phyloP scores from a whole-genome alignment of 1,284 basidiomycete genomes.

The Amylostereum areolatum region DNA sequence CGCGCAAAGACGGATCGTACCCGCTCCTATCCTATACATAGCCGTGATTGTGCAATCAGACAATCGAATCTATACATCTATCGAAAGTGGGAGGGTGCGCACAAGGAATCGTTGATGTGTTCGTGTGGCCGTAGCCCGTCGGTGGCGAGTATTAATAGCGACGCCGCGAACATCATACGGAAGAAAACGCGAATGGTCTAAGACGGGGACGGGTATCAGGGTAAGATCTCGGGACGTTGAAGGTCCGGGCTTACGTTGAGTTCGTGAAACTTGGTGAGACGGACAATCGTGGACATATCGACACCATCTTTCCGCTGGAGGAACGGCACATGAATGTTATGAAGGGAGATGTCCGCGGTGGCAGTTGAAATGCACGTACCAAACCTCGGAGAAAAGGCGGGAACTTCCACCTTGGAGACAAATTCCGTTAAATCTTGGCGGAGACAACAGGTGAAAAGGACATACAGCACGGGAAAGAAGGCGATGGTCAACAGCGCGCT shows the following conservation, averaged over 20 bases:
- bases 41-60: no score
- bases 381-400: slow-evolving; percentile 55
- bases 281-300: slow-evolving; percentile 55
- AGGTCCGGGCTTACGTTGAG: slow-evolving; percentile 52
- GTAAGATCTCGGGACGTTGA: background rate
- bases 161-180: slow-evolving; percentile 60
- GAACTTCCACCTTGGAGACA: slow-evolving; percentile 65
- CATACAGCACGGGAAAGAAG: slow-evolving; percentile 65
- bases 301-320: slow-evolving; percentile 48
- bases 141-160: slow-evolving; percentile 56
- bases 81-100: background rate
- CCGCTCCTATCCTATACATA: no score
- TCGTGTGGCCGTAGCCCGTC: slow-evolving; percentile 59
- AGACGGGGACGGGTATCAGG: background rate
- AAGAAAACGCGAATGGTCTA: slow-evolving; percentile 66
- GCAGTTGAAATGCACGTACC: slow-evolving; percentile 30
- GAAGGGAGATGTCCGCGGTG: background rate
- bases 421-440: no score
- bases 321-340: slow-evolving; percentile 2
- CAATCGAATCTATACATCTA: background rate
- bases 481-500: slow-evolving; percentile 60
- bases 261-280: slow-evolving; percentile 72
- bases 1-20: no score
- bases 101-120: slow-evolving; percentile 53
- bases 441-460: slow-evolving; percentile 4